A percentile compares a stretch with the other conserved stretches of the same genome.
Evolutionary conservation across 192 early-diverging fungal genomes (phyloP).

Genomic region (Mortierella hygrophila): DNA sequence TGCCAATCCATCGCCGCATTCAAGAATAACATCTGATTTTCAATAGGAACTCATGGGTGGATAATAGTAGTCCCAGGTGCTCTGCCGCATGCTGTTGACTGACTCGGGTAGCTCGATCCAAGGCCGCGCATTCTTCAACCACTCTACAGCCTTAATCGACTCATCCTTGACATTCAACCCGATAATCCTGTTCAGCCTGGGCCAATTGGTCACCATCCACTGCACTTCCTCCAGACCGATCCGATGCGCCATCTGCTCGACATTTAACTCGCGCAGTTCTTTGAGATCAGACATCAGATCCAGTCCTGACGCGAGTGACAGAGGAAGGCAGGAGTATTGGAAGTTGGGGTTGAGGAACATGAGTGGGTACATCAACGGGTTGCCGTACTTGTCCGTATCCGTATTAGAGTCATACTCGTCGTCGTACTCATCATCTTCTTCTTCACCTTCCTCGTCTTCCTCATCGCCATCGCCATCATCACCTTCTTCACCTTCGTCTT

Average conservation of each 20-base stretch:
- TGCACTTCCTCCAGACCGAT: not conserved
- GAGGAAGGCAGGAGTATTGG: not conserved
- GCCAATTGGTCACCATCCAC: not conserved
- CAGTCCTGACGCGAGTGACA: not conserved
- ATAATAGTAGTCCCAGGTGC: not conserved
- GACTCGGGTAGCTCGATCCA: not conserved
- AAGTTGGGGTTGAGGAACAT: not conserved
- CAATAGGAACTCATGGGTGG: not conserved
- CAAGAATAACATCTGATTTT: not conserved
- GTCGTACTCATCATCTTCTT: not conserved
- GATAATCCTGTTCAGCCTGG: not conserved
- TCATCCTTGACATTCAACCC: not conserved
- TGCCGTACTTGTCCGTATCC: not conserved
- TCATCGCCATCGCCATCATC: not conserved
- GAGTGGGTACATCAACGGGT: not conserved
- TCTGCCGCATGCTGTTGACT: not conserved
- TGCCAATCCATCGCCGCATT: no score
- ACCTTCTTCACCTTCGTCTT: not conserved
- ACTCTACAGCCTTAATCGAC: not conserved
- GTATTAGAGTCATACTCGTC: not conserved
- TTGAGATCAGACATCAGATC: not conserved
- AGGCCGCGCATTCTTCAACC: not conserved
- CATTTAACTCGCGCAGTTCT: not conserved
- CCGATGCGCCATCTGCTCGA: no score
- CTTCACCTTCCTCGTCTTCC: not conserved